Base-by-base conservation (phyloP, 768 basidiomycete genomes). In the Auricularia heimuer region DNA sequence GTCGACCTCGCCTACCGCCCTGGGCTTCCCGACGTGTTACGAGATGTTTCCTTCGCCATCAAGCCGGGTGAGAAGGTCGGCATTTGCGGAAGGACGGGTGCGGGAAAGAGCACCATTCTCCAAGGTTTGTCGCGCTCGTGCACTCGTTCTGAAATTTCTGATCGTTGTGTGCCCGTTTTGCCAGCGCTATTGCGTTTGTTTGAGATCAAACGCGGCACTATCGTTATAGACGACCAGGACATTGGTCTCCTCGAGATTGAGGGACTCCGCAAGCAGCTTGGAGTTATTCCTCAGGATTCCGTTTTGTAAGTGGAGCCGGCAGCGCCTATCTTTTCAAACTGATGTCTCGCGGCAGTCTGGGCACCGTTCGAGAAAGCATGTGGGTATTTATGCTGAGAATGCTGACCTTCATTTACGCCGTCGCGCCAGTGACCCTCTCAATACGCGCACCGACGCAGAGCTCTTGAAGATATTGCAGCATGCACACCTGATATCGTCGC, bases 1-100 rank as follows among this genome's bases (percentile, higher is more conserved):
- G 85, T 88, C 35, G 73, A 79, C n/a, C 69, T 85, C 63, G 70
- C 76, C 1, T 92, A 90, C 72, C 78, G 88, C 4, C 77, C 81
- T 18, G 85, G 83, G 8, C 76, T 90, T 14, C 88, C 88, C 1
- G 75, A 84, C 16, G 86, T 90, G 2, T 74, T 90, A 44, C 83
- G 85, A 67, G 82, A 78, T 21, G 73, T 90, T 65, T 78, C 70
- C 62, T 88, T 90, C 69, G 69, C 78, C 7, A 75, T 88, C 47
- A 73, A 74, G 24, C 76, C 85, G 1, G 85, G 88, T 11, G 86
- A 90, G 72, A 90, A 89, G 77, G 73, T 79, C 42, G 75, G 79
- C 6, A 74, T 79, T 42, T 75, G 75, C 24, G 76, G 76, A 0
- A 62, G 76, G 1, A 76, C 77, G 3, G 77, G 77, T 51, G 76